A percentile compares a stretch with the other conserved stretches of the same genome.
These are phyloP conservation scores for Ehretia macrophylla DNA, from an alignment of 257 asterid species.

Conservation along the genomic window DNA sequence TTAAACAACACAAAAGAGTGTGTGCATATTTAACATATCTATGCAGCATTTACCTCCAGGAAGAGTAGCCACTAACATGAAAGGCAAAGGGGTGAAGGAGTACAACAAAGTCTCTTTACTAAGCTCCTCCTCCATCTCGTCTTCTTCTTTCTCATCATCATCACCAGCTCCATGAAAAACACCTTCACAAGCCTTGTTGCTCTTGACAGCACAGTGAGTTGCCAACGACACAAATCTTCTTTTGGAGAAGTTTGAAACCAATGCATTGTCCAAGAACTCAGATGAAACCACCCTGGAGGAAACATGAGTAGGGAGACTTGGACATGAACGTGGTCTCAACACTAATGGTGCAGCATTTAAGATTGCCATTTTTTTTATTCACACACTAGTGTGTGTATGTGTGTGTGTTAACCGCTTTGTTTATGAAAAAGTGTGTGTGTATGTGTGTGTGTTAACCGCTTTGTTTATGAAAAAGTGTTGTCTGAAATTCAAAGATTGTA, in stretches of 20 bases:
- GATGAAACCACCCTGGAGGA: neutral
- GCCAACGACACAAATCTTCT: conserved; percentile 13
- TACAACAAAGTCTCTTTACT: conserved; percentile 38
- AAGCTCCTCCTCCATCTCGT: conserved; percentile 17
- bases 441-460: too few relatives aligned
- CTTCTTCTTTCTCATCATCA: conserved; percentile 3
- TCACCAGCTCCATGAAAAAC: conserved; percentile 7
- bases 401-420: neutral
- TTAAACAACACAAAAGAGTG: too few relatives aligned
- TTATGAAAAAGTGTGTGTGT: too few relatives aligned
- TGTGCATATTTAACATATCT: neutral
- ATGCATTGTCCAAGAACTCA: conserved; percentile 8
- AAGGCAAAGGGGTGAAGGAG: conserved; percentile 54
- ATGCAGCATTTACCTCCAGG: conserved; percentile 66
- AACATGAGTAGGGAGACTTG: conserved; percentile 15
- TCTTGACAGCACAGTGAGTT: conserved; percentile 26
- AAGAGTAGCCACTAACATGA: conserved; percentile 60
- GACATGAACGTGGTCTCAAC: conserved; percentile 23
- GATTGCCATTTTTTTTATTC: conserved; percentile 34
- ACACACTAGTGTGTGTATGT: too few relatives aligned
- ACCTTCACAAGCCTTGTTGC: conserved; percentile 12
- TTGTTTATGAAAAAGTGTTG: neutral
- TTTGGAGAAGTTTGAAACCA: conserved; percentile 1
- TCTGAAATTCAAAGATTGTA: neutral
- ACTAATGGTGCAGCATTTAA: conserved; percentile 45